Evolutionary conservation across 2,329 filamentous ascomycete genomes (phyloP).

Genomic region (Verticillium nubilum): DNA sequence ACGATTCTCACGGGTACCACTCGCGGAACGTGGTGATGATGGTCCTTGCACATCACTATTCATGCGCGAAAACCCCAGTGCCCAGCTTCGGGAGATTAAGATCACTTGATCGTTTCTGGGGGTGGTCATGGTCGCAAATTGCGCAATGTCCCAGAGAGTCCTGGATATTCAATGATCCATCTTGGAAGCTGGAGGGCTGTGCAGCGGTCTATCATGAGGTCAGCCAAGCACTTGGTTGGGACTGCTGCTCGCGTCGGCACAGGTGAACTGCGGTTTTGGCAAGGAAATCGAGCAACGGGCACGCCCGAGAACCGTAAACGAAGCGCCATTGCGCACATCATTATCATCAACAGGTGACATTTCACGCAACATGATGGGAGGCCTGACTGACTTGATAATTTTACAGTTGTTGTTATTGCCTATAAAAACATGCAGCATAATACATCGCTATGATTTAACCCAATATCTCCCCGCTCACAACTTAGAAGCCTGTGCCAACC

Average conservation of each 20-base stretch:
- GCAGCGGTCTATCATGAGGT: background rate
- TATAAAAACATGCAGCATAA: background rate
- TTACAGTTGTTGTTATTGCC: background rate
- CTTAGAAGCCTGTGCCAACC: conserved; percentile 20
- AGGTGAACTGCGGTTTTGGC: too few species aligned
- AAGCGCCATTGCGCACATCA: too few species aligned
- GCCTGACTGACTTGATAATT: background rate
- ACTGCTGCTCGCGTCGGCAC: too few species aligned
- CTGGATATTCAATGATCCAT: background rate
- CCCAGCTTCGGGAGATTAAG: background rate
- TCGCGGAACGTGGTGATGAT: too few species aligned
- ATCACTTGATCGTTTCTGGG: background rate
- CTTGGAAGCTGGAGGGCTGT: background rate
- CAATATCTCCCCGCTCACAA: background rate
- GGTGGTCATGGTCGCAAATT: background rate
- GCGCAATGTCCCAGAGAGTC: background rate
- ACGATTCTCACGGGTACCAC: too few species aligned
- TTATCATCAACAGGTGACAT: too few species aligned
- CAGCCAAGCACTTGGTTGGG: background rate
- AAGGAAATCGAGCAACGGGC: too few species aligned
- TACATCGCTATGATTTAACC: background rate
- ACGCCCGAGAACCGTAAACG: too few species aligned
- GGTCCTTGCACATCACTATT: background rate
- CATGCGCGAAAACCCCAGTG: background rate
- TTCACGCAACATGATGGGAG: too few species aligned